Conservation (phyloP, 2,329 filamentous ascomycete genomes). For the Arachnomyces sp. region DNA sequence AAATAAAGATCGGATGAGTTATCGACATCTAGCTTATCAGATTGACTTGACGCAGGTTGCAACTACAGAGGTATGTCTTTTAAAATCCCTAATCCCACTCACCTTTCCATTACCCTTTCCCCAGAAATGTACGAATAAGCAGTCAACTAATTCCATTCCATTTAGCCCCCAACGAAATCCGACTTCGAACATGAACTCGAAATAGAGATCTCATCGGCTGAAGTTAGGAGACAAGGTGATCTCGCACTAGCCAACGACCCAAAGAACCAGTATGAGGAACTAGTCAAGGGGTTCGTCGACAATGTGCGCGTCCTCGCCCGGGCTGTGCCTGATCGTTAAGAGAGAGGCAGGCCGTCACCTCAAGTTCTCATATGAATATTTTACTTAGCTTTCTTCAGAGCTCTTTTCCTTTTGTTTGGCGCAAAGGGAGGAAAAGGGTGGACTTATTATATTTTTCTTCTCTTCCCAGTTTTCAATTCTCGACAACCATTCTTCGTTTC, state of each 20-base stretch:
- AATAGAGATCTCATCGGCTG: constrained; percentile 40
- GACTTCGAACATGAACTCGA: constrained; percentile 44
- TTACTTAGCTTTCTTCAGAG: too few relatives aligned
- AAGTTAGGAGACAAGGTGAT: constrained; percentile 37
- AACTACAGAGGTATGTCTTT: constrained; percentile 36
- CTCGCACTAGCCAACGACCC: constrained; percentile 32
- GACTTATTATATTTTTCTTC: too few relatives aligned
- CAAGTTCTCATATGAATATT: too few relatives aligned
- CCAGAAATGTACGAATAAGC: constrained; percentile 1
- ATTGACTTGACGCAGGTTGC: constrained; percentile 91
- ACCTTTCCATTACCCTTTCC: not conserved
- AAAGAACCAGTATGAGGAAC: constrained; percentile 37
- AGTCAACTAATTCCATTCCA: constrained; percentile 3
- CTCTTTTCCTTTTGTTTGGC: too few relatives aligned
- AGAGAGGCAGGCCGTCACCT: too few relatives aligned
- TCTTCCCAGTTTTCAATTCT: too few relatives aligned
- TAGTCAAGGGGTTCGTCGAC: constrained; percentile 43
- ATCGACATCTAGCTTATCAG: constrained; percentile 79
- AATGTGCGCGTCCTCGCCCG: constrained; percentile 41
- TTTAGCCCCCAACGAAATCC: constrained; percentile 24
- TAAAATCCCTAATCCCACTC: not conserved
- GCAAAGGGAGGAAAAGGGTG: too few relatives aligned
- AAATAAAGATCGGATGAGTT: constrained; percentile 85
- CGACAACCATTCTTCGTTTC: too few relatives aligned
- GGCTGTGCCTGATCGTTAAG: constrained; percentile 22